These are phyloP conservation scores for Mucor lusitanicus DNA, from an alignment of 371 early-diverging fungal species.

Conservation along the genomic window DNA sequence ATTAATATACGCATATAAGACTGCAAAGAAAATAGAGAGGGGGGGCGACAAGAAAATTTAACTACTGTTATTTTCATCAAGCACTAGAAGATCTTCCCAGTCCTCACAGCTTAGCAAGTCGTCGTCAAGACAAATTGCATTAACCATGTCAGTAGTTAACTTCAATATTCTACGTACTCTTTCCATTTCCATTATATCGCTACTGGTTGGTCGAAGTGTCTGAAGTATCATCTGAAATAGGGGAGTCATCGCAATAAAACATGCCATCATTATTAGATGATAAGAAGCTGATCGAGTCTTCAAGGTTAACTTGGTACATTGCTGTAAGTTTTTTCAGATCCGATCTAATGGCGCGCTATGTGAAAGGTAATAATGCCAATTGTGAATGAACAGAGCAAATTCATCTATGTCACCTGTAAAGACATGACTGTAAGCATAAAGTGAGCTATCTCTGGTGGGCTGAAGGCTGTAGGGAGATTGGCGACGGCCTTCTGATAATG, in stretches of 20 bases:
- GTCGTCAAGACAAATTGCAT: slow-evolving; percentile 12
- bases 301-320: slow-evolving; percentile 1
- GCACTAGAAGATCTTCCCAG: slow-evolving; percentile 20
- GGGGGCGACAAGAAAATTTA: slow-evolving; percentile 12
- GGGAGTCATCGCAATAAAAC: slow-evolving; percentile 5
- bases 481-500: no score
- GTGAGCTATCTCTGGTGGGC: no score
- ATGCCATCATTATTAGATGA: slow-evolving; percentile 1
- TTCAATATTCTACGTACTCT: slow-evolving; percentile 12
- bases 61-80: slow-evolving; percentile 15
- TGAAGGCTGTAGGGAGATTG: no score
- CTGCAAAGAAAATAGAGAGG: slow-evolving; percentile 21
- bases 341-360: no score
- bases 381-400: no score
- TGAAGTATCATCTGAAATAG: slow-evolving; percentile 13
- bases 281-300: slow-evolving; percentile 9
- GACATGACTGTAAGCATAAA: no score
- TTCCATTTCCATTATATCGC: slow-evolving; percentile 14
- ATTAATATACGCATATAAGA: slow-evolving; percentile 12
- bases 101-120: slow-evolving; percentile 18
- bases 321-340: no score
- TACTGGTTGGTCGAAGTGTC: slow-evolving; percentile 5
- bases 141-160: slow-evolving; percentile 10
- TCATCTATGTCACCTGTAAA: no score
- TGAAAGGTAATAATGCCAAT: no score